A percentile compares a stretch with the other conserved stretches of the same genome.
These are phyloP conservation scores for Fraxinus cuspidata DNA, from an alignment of 257 asterid genomes.

Conservation along the genomic window DNA sequence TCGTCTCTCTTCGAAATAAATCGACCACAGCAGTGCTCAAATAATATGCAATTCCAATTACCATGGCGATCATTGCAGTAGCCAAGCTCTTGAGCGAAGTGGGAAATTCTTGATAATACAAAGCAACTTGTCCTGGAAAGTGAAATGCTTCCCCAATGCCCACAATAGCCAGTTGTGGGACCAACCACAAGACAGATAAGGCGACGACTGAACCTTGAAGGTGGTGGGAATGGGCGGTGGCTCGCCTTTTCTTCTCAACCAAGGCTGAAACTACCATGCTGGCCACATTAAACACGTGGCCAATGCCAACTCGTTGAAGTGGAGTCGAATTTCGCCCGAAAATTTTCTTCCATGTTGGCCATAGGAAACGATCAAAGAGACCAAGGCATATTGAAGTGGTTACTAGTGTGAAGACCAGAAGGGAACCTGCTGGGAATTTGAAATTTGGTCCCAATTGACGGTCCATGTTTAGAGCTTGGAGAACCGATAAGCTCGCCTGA, in stretches of 20 bases:
- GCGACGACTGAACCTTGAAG: conserved; percentile 14
- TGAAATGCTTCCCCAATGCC: conserved; percentile 60
- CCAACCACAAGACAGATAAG: conserved; percentile 53
- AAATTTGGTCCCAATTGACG: conserved; percentile 35
- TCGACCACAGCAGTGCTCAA: conserved; percentile 32
- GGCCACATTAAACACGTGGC: conserved; percentile 41
- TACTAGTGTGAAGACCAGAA: conserved; percentile 32
- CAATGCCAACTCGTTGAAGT: conserved; percentile 36
- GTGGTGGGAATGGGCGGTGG: not conserved
- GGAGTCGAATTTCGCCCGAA: conserved; percentile 14
- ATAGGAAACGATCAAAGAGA: conserved; percentile 22
- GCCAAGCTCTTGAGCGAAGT: conserved; percentile 33
- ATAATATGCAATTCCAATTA: conserved; percentile 28
- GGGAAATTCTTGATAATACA: conserved; percentile 46
- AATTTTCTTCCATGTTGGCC: conserved; percentile 28
- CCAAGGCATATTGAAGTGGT: conserved; percentile 27
- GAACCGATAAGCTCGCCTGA: conserved; percentile 38
- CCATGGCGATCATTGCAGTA: conserved; percentile 39
- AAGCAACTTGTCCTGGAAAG: conserved; percentile 44
- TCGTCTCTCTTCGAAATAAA: conserved; percentile 22
- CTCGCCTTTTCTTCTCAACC: conserved; percentile 41
- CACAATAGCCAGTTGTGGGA: conserved; percentile 44
- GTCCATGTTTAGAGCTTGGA: conserved; percentile 45
- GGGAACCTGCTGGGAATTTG: conserved; percentile 42
- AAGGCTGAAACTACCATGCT: conserved; percentile 57